Evolutionary conservation across 129 eudicot species (phyloP), one percentile per base, ranked within the genome.

Genomic region (Oenanthe sinensis): DNA sequence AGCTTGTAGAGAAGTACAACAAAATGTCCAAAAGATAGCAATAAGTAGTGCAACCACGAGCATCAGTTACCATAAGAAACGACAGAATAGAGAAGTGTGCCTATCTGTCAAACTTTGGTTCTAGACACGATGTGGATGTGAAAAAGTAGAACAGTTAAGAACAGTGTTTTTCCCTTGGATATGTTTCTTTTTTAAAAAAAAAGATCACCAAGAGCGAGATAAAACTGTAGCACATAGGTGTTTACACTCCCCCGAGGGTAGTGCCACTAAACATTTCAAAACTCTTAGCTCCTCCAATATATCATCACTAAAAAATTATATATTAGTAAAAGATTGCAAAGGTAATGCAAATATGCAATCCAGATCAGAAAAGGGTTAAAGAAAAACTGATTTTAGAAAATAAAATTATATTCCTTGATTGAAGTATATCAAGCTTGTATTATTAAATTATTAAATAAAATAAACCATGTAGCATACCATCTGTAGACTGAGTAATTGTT

Each of bases 401-500:
- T 33, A 49, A 1, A 30, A 19, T 54, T 39, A 24, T 30, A 81
- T 39, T 42, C 65, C 58, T 16, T n/a, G 24, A 30, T 46, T 19
- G 11, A 50, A 50, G 30, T 33, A 54, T 30, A 30, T 50, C 28
- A 52, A 58, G 12, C 45, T 9, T 28, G 6, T 40, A 45, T 17
- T 49, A 17, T 30, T 20, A 47, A 45, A 54, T 9, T 52, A 15
- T 24, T 30, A 24, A 72, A 19, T 5, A 11, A 30, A 22, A 70
- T 28, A 58, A 2, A 58, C 19, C 52, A 37, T 36, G 71, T 40
- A 62, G 19, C 83, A 69, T 87, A 91, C 98, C 98, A 81, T 90
- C 90, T 72, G 74, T 39, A 8, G 79, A 85, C 85, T 84, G 87
- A 72, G 79, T 80, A 55, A 92, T 88, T 36, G 99, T 78, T 14